These are phyloP conservation scores for Trametes cubensis DNA, from an alignment of 768 basidiomycete species.

Conservation along the genomic window DNA sequence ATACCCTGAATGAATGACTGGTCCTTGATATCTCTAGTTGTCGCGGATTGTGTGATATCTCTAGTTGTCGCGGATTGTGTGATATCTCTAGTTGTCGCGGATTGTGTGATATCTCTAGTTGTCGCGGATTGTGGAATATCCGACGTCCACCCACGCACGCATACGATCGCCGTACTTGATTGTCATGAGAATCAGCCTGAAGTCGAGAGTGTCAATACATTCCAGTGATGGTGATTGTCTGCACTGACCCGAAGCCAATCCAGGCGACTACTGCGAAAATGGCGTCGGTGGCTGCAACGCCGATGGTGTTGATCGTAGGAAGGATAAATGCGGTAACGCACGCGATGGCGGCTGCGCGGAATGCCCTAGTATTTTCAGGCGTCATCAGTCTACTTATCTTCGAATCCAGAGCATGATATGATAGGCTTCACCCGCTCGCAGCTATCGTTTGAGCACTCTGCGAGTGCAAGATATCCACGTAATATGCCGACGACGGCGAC, in stretches of 20 bases:
- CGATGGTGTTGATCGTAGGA: slow-evolving; percentile 55
- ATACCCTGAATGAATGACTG: no score
- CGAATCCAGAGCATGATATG: neutral
- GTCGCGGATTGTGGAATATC: slow-evolving; percentile 45
- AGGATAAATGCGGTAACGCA: slow-evolving; percentile 48
- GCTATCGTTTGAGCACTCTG: slow-evolving; percentile 67
- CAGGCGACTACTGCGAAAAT: slow-evolving; percentile 50
- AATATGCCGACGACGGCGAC: slow-evolving; percentile 57
- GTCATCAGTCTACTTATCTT: neutral
- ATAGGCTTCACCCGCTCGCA: slow-evolving; percentile 48
- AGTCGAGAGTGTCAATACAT: no score
- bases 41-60: slow-evolving; percentile 46
- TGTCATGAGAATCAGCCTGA: slow-evolving; percentile 53
- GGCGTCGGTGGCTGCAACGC: slow-evolving; percentile 52
- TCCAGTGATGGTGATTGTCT: neutral
- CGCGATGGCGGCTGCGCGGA: slow-evolving; percentile 49
- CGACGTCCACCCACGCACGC: slow-evolving; percentile 58
- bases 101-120: slow-evolving; percentile 28
- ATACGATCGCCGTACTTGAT: slow-evolving; percentile 60
- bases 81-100: slow-evolving; percentile 44
- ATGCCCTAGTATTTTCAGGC: slow-evolving; percentile 39
- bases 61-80: slow-evolving; percentile 38
- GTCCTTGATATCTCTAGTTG: slow-evolving; percentile 5
- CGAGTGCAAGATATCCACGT: slow-evolving; percentile 59
- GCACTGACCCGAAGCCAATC: slow-evolving; percentile 55